phyloP scores from a whole-genome alignment of 176 grass and related monocot genomes.

The Poa pratensis region DNA sequence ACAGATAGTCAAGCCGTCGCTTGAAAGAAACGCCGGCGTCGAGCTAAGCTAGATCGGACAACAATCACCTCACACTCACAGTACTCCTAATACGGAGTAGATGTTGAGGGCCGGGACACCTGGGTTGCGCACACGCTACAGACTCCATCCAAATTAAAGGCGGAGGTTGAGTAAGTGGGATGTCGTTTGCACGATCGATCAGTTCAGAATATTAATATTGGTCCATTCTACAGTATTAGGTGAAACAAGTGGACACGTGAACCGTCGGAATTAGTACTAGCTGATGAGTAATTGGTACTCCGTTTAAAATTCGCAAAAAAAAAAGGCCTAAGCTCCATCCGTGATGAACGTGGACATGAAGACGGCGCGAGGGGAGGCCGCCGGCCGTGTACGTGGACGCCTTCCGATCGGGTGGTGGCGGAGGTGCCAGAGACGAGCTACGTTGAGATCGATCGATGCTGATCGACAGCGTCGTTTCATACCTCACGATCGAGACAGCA shows the following conservation, averaged over 20 bases:
- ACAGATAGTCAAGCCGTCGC: constrained; percentile 3
- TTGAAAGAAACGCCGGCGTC: neutral
- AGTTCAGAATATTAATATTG: neutral
- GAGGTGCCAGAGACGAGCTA: too few relatives aligned
- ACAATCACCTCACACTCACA: neutral
- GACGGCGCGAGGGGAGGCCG: neutral
- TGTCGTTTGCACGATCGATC: neutral
- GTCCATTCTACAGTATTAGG: neutral
- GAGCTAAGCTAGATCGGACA: neutral
- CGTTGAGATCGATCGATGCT: too few relatives aligned
- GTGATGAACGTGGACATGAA: neutral
- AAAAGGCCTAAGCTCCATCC: neutral
- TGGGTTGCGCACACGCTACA: neutral
- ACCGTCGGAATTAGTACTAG: neutral
- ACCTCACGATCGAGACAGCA: too few relatives aligned
- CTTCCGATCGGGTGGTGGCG: too few relatives aligned
- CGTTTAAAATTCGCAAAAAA: too few relatives aligned
- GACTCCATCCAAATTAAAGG: neutral
- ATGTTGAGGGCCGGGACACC: neutral
- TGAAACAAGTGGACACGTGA: neutral
- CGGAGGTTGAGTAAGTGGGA: neutral
- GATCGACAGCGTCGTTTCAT: too few relatives aligned
- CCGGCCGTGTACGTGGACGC: too few relatives aligned
- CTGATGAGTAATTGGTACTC: neutral
- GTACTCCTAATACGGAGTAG: neutral